Evolutionary conservation across 1,139 yeast species (phyloP), one percentile per base, ranked within the genome.

Genomic region (Kazachstania sp.): DNA sequence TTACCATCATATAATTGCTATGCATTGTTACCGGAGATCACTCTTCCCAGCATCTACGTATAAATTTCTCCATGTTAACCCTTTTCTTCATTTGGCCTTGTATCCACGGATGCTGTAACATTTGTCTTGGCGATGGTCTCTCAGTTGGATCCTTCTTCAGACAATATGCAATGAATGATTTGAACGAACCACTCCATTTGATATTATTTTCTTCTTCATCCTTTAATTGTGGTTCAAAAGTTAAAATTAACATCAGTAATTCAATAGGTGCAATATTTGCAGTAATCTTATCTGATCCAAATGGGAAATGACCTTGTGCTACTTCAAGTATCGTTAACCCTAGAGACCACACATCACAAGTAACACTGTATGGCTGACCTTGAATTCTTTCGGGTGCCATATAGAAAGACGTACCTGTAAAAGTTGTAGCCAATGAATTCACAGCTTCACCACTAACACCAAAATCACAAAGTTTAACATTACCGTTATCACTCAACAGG

Each of bases 381-480:
- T 86, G 86, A 42, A 92, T 88, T 58, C 98, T 75, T 65, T 92
- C 98, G 0, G 98, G 98, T 0, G 97, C 97, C 98, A 92, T 92
- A 66, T 92, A 92, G 64, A 86, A 90, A 20, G 95, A 90, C 0
- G 98, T 92, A 0, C 98, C 98, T 0, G 96, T 94, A 63, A 90
- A 92, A 0, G 98, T 92, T 0, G 95, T 86, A 1, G 97, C 97
- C 44, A 92, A 71, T 0, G 97, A 87, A 64, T 90, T 84, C 23
- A 90, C 97, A 13, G 92, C 96, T 61, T 88, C 96, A 11, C 98
- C 97, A 59, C 95, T 83, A 32, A 92, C 98, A n/a, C 98, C 98
- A 70, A 92, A 92, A 69, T 92, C 98, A 69, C 98, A 92, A 43
- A 92, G 71, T 64, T 92, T 92, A 45, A 90, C 90, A 59, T 85